Evolutionary conservation across 2,329 filamentous ascomycete genomes (phyloP), one percentile per base, ranked within the genome.

Genomic region (Xylariales sp.): DNA sequence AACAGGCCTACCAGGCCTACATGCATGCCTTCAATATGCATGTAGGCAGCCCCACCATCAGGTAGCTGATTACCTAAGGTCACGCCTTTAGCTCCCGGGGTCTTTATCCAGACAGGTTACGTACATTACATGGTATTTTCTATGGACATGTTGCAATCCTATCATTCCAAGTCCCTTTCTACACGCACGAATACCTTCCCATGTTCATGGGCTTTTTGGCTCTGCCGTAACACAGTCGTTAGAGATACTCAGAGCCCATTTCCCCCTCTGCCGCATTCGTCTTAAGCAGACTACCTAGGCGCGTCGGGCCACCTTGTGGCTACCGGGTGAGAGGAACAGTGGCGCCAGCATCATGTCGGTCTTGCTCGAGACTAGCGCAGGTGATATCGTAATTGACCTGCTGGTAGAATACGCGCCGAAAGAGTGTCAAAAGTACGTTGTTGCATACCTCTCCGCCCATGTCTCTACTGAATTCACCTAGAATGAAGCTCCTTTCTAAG

Each of bases 341-440:
- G 49, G 39, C 12, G 14, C 23, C 16, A 45, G 14, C 52, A 65
- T 72, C 58, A 98, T 98, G 95, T 97, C 93, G 70, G 95, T 97
- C 63, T 87, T 98, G 36, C 86, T 99, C 58, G 95, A 99, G 82
- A 97, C 96, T 41, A 97, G 92, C 66, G 88, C 91, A 1, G 95
- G 95, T 76, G 96, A 99, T 80, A 92, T 99, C 76, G 95, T 97
- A 72, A 94, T 98, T 75, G 95, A 99, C 79, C 86, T 99, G 30
- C 84, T 97, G 69, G 90, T 96, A 59, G 93, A 97, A 74, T 92
- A 95, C 78, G 93, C 93, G 48, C 96, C 95, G 1, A 95, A 91
- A 80, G 90, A 94, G 74, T 98, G 95, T 84, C 92, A 97, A 83
- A 99, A 98, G 93, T 97, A 84, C 85, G 92, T 86, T 45, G 28